Base-by-base conservation (phyloP, 1,139 yeast genomes). In the Hyphopichia buzzinii region DNA sequence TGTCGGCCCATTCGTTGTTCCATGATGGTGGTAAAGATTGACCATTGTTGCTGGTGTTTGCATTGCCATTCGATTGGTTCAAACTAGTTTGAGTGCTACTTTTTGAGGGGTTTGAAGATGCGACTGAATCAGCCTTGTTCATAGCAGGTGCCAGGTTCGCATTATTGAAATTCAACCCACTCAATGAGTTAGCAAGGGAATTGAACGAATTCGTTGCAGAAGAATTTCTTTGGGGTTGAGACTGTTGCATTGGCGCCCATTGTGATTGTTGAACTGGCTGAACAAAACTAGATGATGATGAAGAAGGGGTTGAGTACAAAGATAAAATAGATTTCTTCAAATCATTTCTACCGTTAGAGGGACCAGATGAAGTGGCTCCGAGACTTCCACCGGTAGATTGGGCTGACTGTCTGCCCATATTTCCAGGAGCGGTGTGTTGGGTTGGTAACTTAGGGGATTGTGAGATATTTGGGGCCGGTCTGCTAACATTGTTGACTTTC, bases 301-400 rank as follows among this genome's bases (percentile, higher is more conserved):
- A 59, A 2, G 72, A 62, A 11, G 92, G 87, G 2, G 86, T 75
- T 2, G 97, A 84, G 57, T 92, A 92, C 40, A 92, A 72, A 15
- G 97, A 88, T 42, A 92, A 66, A 43, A 92, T 92, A 1, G 96
- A 86, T 62, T 87, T 87, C 55, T 92, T 92, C 57, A 92, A 73
- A 54, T 90, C 97, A 4, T 70, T 71, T 43, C 77, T 58, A 16
- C 62, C 63, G 38, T 55, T 55, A 32, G 21, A 37, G 4, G 26
- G n/a, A 14, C 14, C 23, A 29, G 22, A 25, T n/a, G n/a, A n/a
- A 17, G 29, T 42, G 36, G 23, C 30, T 30, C 23, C 14, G 17
- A 7, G 6, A 7, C 23, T 30, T 12, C 68, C 67, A 19, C 72
- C 67, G 7, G 72, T 60, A 7, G 63, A 54, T 43, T 64, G 69